Conservation (phyloP, 345 rosid genomes). For the Brassica juncea region DNA sequence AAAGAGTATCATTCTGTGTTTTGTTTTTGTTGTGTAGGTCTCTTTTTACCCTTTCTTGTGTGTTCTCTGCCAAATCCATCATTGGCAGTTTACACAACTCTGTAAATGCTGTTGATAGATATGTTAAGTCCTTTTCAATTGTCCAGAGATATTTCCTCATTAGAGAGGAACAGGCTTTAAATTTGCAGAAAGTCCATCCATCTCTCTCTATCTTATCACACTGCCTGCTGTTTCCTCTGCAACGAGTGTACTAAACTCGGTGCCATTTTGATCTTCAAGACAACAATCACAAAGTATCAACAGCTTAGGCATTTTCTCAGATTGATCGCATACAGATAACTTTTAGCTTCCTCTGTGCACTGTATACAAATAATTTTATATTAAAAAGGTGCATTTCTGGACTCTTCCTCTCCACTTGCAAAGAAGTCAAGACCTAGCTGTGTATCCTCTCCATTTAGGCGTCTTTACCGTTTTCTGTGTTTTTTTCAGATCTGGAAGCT, state of each 20-base stretch:
- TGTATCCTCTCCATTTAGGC: too few species aligned
- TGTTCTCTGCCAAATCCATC: conserved; percentile 10
- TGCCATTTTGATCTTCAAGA: neutral
- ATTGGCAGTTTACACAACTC: conserved; percentile 6
- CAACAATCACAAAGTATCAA: neutral
- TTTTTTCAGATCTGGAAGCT: too few species aligned
- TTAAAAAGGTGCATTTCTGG: neutral
- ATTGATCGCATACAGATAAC: neutral
- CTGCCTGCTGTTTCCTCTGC: neutral
- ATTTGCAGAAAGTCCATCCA: too few species aligned
- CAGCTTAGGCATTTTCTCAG: neutral
- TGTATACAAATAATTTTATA: neutral
- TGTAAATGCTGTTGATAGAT: conserved; percentile 20
- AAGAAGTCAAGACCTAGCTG: neutral
- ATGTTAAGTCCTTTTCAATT: too few species aligned
- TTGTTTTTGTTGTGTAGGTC: neutral
- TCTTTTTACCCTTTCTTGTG: neutral
- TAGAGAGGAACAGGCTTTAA: too few species aligned
- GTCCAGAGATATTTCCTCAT: too few species aligned
- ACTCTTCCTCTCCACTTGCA: neutral
- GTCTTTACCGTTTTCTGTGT: too few species aligned
- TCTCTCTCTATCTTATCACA: too few species aligned
- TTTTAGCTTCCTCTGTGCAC: neutral
- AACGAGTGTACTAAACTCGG: neutral
- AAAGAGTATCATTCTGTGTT: neutral